A percentile compares a stretch with the other conserved stretches of the same genome.
Evolutionary conservation across 495 filamentous ascomycete genomes (phyloP).

Genomic region (Annulohypoxylon maeteangense): DNA sequence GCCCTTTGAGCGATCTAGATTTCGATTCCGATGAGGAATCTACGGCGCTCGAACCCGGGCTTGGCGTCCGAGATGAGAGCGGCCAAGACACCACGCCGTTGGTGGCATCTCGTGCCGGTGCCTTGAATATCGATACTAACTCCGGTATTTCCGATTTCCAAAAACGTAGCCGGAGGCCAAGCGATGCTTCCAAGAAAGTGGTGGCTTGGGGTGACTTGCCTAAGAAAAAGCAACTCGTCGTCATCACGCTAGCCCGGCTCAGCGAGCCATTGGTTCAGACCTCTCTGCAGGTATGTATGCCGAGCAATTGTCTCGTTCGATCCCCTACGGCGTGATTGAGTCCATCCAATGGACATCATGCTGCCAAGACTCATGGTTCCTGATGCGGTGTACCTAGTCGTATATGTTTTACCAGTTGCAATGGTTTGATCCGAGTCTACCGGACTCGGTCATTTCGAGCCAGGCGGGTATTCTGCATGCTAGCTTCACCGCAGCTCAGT

Average conservation of each 20-base stretch:
- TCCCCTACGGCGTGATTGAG: not conserved
- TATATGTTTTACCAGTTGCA: constrained; percentile 85
- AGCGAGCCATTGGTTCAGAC: constrained; percentile 85
- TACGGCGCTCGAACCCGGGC: constrained; percentile 15
- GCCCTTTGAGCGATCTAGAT: constrained; percentile 33
- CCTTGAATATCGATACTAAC: constrained; percentile 37
- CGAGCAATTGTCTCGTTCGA: not conserved
- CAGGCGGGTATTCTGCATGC: constrained; percentile 84
- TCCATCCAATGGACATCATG: not conserved
- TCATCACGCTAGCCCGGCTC: constrained; percentile 77
- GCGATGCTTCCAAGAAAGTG: constrained; percentile 41
- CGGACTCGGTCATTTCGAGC: constrained; percentile 74
- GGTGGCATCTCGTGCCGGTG: constrained; percentile 27
- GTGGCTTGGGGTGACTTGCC: constrained; percentile 78
- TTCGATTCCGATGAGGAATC: constrained; percentile 38
- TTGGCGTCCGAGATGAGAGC: constrained; percentile 31
- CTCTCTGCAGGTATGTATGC: constrained; percentile 66
- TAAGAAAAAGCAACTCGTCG: constrained; percentile 76
- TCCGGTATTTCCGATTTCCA: not conserved
- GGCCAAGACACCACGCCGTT: constrained; percentile 27
- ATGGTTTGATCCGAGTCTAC: constrained; percentile 72
- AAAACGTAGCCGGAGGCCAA: constrained; percentile 16
- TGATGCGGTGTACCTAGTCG: constrained; percentile 48
- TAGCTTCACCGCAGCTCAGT: constrained; percentile 84
- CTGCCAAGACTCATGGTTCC: not conserved